Percentiles rank a stretch among this genome's conserved stretches.
Evolutionary conservation across 805 yeast genomes (phyloP).

Genomic region (Yamadazyma scolyti): DNA sequence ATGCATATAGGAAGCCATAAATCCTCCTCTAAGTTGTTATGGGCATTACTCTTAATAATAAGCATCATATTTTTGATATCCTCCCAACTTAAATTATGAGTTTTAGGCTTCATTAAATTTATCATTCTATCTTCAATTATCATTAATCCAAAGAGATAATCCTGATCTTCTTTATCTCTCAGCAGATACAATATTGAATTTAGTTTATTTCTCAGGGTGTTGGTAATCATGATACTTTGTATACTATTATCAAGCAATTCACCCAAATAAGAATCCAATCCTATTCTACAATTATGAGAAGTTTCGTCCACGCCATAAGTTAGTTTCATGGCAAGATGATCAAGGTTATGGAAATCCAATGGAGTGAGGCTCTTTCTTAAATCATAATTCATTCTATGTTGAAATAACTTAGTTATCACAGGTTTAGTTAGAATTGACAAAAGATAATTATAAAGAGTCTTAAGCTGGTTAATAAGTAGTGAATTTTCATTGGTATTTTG

Average conservation of each 20-base stretch:
- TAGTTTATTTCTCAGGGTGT: slow-evolving; percentile 54
- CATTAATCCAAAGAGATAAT: slow-evolving; percentile 69
- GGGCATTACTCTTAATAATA: slow-evolving; percentile 49
- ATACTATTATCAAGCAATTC: slow-evolving; percentile 20
- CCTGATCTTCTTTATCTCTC: slow-evolving; percentile 21
- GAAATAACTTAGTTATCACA: slow-evolving; percentile 65
- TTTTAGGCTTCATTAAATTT: slow-evolving; percentile 68
- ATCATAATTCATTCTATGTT: slow-evolving; percentile 75
- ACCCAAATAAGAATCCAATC: slow-evolving; percentile 25
- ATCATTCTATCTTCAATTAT: slow-evolving; percentile 64
- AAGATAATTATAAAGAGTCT: slow-evolving; percentile 69
- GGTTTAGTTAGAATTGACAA: slow-evolving; percentile 82
- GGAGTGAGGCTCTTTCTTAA: slow-evolving; percentile 70
- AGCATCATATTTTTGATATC: slow-evolving; percentile 76
- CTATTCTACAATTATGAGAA: slow-evolving; percentile 2
- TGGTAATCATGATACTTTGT: slow-evolving; percentile 40
- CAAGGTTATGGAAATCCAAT: slow-evolving; percentile 69
- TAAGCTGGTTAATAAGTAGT: slow-evolving; percentile 50
- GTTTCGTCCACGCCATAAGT: slow-evolving; percentile 27
- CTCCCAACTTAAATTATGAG: slow-evolving; percentile 74
- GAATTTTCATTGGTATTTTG: slow-evolving; percentile 14
- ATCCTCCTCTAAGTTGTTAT: slow-evolving; percentile 46
- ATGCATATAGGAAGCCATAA: slow-evolving; percentile 93
- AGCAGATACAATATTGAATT: slow-evolving; percentile 46
- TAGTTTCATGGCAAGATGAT: slow-evolving; percentile 45